Conservation (phyloP, 2,329 filamentous ascomycete species). For the Pestalotiopsis sp. region DNA sequence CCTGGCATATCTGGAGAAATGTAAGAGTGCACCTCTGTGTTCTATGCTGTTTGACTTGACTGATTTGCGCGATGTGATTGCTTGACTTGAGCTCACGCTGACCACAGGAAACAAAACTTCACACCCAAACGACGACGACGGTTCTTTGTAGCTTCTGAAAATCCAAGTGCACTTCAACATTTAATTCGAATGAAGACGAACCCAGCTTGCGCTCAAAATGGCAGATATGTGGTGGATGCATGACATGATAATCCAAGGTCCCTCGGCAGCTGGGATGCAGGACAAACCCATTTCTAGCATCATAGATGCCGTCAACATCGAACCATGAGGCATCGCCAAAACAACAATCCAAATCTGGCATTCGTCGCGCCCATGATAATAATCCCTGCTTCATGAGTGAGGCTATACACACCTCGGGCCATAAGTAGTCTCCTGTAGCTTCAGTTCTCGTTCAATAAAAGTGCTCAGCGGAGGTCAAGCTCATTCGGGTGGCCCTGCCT, state of each 20-base stretch:
- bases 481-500: not conserved
- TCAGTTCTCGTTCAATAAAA: not conserved
- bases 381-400: not conserved
- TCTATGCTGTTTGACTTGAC: not conserved
- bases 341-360: not conserved
- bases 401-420: not conserved
- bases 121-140: too few relatives aligned
- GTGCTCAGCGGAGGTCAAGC: not conserved
- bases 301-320: not conserved
- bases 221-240: too few relatives aligned
- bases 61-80: not conserved
- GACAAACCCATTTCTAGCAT: not conserved
- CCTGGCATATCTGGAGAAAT: not conserved
- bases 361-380: not conserved
- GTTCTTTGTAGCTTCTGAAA: too few relatives aligned
- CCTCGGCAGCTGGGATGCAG: too few relatives aligned
- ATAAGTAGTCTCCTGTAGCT: not conserved
- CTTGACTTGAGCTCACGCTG: too few relatives aligned
- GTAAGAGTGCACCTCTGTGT: not conserved
- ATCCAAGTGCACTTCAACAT: too few relatives aligned
- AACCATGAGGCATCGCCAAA: not conserved
- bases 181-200: too few relatives aligned
- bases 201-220: too few relatives aligned
- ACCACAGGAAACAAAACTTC: too few relatives aligned
- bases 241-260: too few relatives aligned